phyloP scores from a whole-genome alignment of 768 basidiomycete species.

The Serendipita sp. region DNA sequence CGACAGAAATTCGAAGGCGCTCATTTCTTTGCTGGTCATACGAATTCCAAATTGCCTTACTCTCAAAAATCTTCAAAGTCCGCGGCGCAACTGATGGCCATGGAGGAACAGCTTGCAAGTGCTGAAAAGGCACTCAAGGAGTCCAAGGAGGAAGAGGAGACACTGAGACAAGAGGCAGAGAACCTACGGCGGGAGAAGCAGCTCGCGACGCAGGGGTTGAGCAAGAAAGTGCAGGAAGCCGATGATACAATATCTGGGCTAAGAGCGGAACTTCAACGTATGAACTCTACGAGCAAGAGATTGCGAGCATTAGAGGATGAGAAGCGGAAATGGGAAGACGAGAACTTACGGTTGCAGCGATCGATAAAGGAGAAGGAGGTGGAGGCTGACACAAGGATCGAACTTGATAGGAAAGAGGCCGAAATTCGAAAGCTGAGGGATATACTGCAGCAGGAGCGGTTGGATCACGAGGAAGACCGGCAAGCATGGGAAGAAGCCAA shows the following conservation, averaged over 20 bases:
- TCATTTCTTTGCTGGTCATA: constrained; percentile 75
- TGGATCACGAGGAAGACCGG: constrained; percentile 17
- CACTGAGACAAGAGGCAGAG: constrained; percentile 46
- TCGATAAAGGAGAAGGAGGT: constrained; percentile 31
- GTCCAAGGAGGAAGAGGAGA: constrained; percentile 45
- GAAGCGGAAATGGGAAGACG: constrained; percentile 4
- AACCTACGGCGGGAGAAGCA: constrained; percentile 52
- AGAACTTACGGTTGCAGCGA: constrained; percentile 21
- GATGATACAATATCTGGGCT: constrained; percentile 48
- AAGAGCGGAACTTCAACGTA: constrained; percentile 36
- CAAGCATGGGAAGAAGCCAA: constrained; percentile 29
- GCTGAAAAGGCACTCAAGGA: constrained; percentile 41
- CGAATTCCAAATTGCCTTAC: constrained; percentile 44
- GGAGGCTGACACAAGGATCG: constrained; percentile 25
- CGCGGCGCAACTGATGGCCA: constrained; percentile 29
- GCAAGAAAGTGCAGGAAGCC: constrained; percentile 48
- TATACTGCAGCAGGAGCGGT: constrained; percentile 19
- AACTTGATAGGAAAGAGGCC: constrained; percentile 26
- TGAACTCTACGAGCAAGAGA: constrained; percentile 23
- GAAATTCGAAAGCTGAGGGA: constrained; percentile 19
- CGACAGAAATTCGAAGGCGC: constrained; percentile 59
- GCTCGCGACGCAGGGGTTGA: constrained; percentile 46
- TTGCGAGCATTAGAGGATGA: not conserved
- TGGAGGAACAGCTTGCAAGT: constrained; percentile 52
- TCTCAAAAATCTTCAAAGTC: constrained; percentile 29